These are phyloP conservation scores for Priceomyces medius DNA, from an alignment of 805 yeast genomes.

Conservation along the genomic window DNA sequence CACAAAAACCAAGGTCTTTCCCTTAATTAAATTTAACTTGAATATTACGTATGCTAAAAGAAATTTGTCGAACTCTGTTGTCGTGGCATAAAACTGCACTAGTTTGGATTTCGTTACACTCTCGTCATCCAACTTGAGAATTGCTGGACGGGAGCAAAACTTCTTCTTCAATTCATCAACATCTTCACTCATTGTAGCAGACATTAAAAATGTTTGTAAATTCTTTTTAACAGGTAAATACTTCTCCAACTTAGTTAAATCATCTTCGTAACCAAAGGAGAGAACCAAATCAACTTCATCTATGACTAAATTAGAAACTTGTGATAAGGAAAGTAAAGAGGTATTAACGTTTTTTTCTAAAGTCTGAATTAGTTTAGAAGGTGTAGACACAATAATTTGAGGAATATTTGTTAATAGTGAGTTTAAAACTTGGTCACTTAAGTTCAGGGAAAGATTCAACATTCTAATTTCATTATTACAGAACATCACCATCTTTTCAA, in stretches of 20 bases:
- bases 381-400: slow-evolving; percentile 82
- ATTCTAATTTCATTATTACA: slow-evolving; percentile 65
- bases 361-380: slow-evolving; percentile 64
- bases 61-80: slow-evolving; percentile 88
- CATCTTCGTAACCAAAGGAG: slow-evolving; percentile 89
- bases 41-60: slow-evolving; percentile 86
- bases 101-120: slow-evolving; percentile 59
- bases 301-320: slow-evolving; percentile 70
- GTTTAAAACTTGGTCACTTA: slow-evolving; percentile 67
- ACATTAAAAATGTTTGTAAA: slow-evolving; percentile 89
- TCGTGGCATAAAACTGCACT: slow-evolving; percentile 82
- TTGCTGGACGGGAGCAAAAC: slow-evolving; percentile 83
- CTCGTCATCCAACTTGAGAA: slow-evolving; percentile 75
- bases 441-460: slow-evolving; percentile 65
- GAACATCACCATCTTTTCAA: slow-evolving; percentile 65
- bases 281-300: slow-evolving; percentile 94
- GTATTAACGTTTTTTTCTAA: slow-evolving; percentile 47
- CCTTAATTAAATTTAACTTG: slow-evolving; percentile 83
- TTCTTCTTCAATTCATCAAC: slow-evolving; percentile 69
- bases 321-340: slow-evolving; percentile 49
- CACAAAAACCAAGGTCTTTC: slow-evolving; percentile 87
- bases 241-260: slow-evolving; percentile 62
- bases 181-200: slow-evolving; percentile 91
- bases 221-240: slow-evolving; percentile 69
- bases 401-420: slow-evolving; percentile 74